These are phyloP conservation scores for Aspergillus proliferans DNA, from an alignment of 2,329 filamentous ascomycete species.

Conservation along the genomic window DNA sequence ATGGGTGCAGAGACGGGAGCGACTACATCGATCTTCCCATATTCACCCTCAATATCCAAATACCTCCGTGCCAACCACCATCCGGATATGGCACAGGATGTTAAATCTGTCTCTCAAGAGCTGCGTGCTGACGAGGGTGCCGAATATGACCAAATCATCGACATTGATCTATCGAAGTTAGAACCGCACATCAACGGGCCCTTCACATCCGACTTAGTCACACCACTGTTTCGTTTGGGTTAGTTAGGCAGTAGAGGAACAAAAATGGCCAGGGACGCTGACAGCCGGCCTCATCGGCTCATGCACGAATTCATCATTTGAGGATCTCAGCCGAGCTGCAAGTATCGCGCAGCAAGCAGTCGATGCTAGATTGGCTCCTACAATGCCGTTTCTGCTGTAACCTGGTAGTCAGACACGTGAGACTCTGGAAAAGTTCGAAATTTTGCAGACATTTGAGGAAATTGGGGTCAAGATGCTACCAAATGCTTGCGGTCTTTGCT, in stretches of 20 bases:
- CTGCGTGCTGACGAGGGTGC: slow-evolving; percentile 82
- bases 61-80: slow-evolving; percentile 92
- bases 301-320: slow-evolving; percentile 87
- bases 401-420: slow-evolving; percentile 94
- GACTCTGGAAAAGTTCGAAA: slow-evolving; percentile 83
- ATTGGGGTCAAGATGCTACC: slow-evolving; percentile 92
- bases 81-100: slow-evolving; percentile 80
- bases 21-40: slow-evolving; percentile 92
- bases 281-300: slow-evolving; percentile 97
- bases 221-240: slow-evolving; percentile 95
- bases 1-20: slow-evolving; percentile 63
- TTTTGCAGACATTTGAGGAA: slow-evolving; percentile 90
- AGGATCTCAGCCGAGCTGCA: slow-evolving; percentile 90
- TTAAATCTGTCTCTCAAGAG: slow-evolving; percentile 74
- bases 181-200: slow-evolving; percentile 99
- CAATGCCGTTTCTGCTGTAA: slow-evolving; percentile 87
- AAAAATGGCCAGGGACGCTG: slow-evolving; percentile 92
- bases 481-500: slow-evolving; percentile 89
- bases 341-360: slow-evolving; percentile 88
- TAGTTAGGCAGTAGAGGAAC: slow-evolving; percentile 87
- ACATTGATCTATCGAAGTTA: slow-evolving; percentile 89
- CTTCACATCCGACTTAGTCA: slow-evolving; percentile 96
- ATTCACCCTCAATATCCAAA: slow-evolving; percentile 96
- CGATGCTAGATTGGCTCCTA: slow-evolving; percentile 87
- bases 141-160: slow-evolving; percentile 92